Conservation (phyloP, 164 flowering plant genomes). For the Aristolochia fimbriata region DNA sequence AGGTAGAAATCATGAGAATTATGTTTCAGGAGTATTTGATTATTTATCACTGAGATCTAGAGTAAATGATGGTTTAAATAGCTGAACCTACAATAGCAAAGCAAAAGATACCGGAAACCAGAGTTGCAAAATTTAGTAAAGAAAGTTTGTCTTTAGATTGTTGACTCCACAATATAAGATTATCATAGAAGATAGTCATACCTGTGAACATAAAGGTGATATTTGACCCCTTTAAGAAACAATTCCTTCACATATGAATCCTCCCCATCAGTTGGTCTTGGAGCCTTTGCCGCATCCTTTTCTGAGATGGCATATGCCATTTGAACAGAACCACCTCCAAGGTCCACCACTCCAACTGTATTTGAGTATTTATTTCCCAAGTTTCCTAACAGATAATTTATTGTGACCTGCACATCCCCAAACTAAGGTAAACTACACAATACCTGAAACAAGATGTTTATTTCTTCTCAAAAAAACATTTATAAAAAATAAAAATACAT, state of each 20-base stretch:
- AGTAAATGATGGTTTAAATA: too few species aligned
- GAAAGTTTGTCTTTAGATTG: too few species aligned
- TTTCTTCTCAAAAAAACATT: too few species aligned
- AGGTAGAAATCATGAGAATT: too few species aligned
- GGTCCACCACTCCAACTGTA: conserved; percentile 95
- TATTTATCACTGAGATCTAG: too few species aligned
- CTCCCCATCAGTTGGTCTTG: conserved; percentile 52
- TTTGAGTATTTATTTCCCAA: conserved; percentile 55
- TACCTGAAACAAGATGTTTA: too few species aligned
- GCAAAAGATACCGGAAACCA: too few species aligned
- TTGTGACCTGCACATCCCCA: conserved; percentile 53
- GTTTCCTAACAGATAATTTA: conserved; percentile 71
- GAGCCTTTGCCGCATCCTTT: conserved; percentile 67
- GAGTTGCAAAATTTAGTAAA: too few species aligned
- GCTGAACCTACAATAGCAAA: too few species aligned
- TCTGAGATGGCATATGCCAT: conserved; percentile 97
- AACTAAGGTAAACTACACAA: background rate
- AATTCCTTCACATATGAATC: conserved; percentile 74
- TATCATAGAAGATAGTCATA: conserved; percentile 11
- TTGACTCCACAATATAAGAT: background rate
- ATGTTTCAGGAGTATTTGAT: too few species aligned
- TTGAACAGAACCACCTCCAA: conserved; percentile 98
- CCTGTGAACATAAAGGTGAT: conserved; percentile 95
- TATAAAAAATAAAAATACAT: too few species aligned
- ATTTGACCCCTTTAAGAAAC: conserved; percentile 59